Conservation (phyloP, 352 stramenopile species). For the Phytopythium litorale region DNA sequence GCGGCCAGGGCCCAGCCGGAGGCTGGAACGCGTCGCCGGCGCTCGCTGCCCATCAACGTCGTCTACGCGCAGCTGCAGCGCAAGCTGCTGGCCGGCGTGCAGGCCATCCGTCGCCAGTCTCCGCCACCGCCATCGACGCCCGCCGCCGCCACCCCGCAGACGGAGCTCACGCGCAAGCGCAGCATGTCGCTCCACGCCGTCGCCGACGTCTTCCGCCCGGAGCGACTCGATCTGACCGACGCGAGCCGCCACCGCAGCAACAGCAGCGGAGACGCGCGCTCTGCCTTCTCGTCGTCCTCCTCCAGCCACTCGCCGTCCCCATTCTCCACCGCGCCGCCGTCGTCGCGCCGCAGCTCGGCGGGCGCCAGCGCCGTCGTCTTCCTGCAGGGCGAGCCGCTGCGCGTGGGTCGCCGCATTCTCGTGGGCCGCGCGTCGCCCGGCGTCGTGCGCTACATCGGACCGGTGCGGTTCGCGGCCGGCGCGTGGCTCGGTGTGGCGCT, state of each 20-base stretch:
- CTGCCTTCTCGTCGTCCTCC: background rate
- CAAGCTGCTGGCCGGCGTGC: background rate
- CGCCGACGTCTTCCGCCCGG: background rate
- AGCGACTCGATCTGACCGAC: background rate
- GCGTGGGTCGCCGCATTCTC: constrained; percentile 55
- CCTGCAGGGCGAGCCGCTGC: constrained; percentile 10
- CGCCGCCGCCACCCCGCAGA: background rate
- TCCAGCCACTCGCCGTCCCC: background rate
- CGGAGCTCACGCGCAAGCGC: background rate
- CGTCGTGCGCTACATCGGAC: constrained; percentile 66
- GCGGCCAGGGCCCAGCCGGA: background rate
- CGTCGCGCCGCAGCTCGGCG: background rate
- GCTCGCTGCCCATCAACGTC: constrained; percentile 44
- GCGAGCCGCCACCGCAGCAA: constrained; percentile 10
- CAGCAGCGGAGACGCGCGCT: constrained; percentile 5
- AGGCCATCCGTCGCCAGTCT: background rate
- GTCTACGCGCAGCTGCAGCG: constrained; percentile 28
- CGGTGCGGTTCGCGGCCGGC: constrained; percentile 51
- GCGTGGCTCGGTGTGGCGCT: constrained; percentile 79
- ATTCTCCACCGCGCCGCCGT: background rate
- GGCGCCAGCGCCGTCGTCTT: background rate
- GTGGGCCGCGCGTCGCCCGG: constrained; percentile 46
- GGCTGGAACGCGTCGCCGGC: constrained; percentile 21
- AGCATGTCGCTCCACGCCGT: constrained; percentile 3
- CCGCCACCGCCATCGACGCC: background rate